Evolutionary conservation across 139 green algal genomes (phyloP), one percentile per base, ranked within the genome.

Genomic region (Chlamydomonas schloesseri): DNA sequence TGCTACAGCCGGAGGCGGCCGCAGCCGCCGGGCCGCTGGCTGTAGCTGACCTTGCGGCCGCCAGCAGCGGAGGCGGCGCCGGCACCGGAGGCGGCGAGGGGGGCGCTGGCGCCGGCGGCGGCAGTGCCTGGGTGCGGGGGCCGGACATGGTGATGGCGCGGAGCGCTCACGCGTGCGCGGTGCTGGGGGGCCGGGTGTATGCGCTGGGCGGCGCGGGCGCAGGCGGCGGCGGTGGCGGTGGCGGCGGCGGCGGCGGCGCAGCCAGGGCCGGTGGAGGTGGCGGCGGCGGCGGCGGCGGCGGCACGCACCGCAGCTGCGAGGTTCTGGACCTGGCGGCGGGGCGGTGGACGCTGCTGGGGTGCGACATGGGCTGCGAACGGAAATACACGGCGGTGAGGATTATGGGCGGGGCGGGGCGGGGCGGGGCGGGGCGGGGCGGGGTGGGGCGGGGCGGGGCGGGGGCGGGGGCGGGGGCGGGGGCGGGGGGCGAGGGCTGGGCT

Each of bases 371-470:
- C 6, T 60, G 28, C 3, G 83, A 90, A 28, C 82, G 94, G 36
- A 96, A 96, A 87, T 97, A 96, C 84, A 58, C 79, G 0, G 82
- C 88, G 33, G 87, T 91, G n/a, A 72, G 80, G 42, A n/a, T n/a
- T n/a, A n/a, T n/a, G n/a, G n/a, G 6, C 5, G 42, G 42, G 42
- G 42, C 42, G 8, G 42, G 42, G 6, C 5, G 42, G 42, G 42
- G 42, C 42, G 33, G 14, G 31, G n/a, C 17, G 68, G 18, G 68
- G 5, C 4, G 31, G 17, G 69, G 50, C 21, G 10, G 17, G 11
- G 42, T 60, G 23, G 8, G 42, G 42, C 13, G 24, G 36, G 15
- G 42, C 26, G 26, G 71, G 2, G 42, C 9, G 26, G 13, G 70
- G 70, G 20, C 34, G 70, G 36, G 70, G 36, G 70, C 36, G 20